Evolutionary conservation across 1,284 basidiomycete genomes (phyloP), one percentile per base, ranked within the genome.

Genomic region (Malassezia equina): DNA sequence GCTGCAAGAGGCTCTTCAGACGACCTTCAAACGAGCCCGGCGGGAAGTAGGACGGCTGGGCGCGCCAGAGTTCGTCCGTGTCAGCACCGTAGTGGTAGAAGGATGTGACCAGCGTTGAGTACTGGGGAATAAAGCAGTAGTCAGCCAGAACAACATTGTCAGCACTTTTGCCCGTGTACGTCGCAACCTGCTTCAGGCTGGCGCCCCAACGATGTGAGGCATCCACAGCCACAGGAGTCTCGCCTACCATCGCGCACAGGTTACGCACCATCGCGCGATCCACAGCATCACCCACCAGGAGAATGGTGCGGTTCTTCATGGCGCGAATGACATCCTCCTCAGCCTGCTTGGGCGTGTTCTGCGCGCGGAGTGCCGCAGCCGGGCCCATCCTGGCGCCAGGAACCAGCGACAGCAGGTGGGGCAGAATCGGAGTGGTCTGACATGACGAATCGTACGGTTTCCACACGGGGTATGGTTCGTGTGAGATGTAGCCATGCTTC

Each of bases 1-100:
- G 75, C 32, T 53, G 47, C 54, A 71, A 63, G n/a, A 75, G 62
- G 27, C 73, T 66, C 7, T 61, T 57, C 25, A 77, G 57, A 23
- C 76, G 72, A 29, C 75, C 60, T 55, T 77, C 76, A 36, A 76
- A 73, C 17, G 65, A 50, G 1, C 66, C 68, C 0, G 76, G 75
- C 13, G 73, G 66, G 41, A 65, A 61, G 64, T 73, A 77, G 21
- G 67, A 56, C 17, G 63, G 63, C 58, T 71, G 61, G 9, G 61
- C 59, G 19, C 63, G 61, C 73, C 75, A 77, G 25, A 63, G 62
- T 41, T 75, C 72, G 47, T 64, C 60, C 34, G 69, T 67, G 49
- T 77, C 75, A 29, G 73, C 61, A 24, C 76, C 76, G 40, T 73
- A 76, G 55, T 75, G 69, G 53, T 74, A 75, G 23, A 75, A 64